Evolutionary conservation across 306 rosid species (phyloP), one percentile per base, ranked within the genome.

Genomic region (Lablab purpureus): DNA sequence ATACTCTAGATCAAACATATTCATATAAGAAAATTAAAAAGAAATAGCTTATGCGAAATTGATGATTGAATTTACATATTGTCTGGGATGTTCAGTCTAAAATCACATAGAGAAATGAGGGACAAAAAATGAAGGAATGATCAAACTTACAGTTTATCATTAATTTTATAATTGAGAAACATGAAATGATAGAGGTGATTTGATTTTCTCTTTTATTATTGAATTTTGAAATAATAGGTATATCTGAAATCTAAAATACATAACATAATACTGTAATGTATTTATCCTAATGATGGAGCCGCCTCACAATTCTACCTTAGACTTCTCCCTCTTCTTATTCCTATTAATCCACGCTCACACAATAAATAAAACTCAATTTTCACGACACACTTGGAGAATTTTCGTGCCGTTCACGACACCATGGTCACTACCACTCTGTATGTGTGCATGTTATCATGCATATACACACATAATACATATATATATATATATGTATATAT

Each of bases 381-480:
- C 86, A 62, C 79, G 50, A 55, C 46, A 78, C 56, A 22, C 65
- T 56, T 11, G 23, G 36, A 75, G 75, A 62, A 85, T 76, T 84
- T 80, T 88, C 90, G 89, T 90, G 88, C 72, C 89, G 83, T 82
- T 82, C 58, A 90, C 95, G 92, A 82, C 91, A 87, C 84, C 65
- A 40, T 36, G 25, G 27, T 17, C 67, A 60, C 63, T 54, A 50
- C 68, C 11, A 9, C 13, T 10, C 45, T 37, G 3, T 8, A 40
- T 40, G 13, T 40, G 2, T 40, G 45, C 45, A 40, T 40, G 45
- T 40, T 10, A 40, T 40, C 13, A 40, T 40, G 45, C 45, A 40
- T 40, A 40, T 62, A 58, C 37, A 32, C 37, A 32, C 37, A 32
- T 32, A 32, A 32, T 75, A 4, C 56, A 74, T 80, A 14, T 7